Conservation (phyloP, 1,284 basidiomycete genomes). For the Apiotrichum mycotoxinovorans region DNA sequence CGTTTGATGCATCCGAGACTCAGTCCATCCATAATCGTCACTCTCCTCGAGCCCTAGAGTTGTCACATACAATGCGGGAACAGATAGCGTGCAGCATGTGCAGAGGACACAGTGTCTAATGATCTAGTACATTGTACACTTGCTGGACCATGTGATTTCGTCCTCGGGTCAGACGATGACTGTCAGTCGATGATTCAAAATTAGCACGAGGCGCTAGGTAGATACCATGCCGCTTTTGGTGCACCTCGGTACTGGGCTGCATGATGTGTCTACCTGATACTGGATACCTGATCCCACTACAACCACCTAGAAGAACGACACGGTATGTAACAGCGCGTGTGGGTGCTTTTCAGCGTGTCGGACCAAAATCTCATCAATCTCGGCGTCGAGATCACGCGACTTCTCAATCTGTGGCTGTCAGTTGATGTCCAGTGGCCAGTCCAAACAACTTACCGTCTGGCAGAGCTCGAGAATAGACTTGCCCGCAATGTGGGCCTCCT, state of each 20-base stretch:
- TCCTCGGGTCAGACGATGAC: too few relatives aligned
- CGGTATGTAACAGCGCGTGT: constrained; percentile 85
- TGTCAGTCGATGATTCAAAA: too few relatives aligned
- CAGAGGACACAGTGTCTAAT: too few relatives aligned
- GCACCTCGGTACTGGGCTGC: not conserved
- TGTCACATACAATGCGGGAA: too few relatives aligned
- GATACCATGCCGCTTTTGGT: not conserved
- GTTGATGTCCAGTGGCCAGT: constrained; percentile 6
- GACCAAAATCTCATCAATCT: constrained; percentile 81
- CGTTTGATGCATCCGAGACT: too few relatives aligned
- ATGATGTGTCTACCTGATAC: not conserved
- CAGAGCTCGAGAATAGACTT: constrained; percentile 94
- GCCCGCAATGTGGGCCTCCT: constrained; percentile 93
- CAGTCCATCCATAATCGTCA: too few relatives aligned
- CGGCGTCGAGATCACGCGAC: constrained; percentile 80
- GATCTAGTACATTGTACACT: too few relatives aligned
- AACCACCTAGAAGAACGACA: constrained; percentile 69
- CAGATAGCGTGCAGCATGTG: too few relatives aligned
- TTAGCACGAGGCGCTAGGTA: too few relatives aligned
- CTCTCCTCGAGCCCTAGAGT: too few relatives aligned
- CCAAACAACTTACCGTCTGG: constrained; percentile 63
- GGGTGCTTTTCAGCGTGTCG: constrained; percentile 83
- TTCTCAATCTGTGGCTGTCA: constrained; percentile 67
- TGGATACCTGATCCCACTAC: not conserved
- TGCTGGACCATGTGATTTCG: too few relatives aligned